Evolutionary conservation across 192 early-diverging fungal species (phyloP).

Genomic region (Backusella parvicylindrica): DNA sequence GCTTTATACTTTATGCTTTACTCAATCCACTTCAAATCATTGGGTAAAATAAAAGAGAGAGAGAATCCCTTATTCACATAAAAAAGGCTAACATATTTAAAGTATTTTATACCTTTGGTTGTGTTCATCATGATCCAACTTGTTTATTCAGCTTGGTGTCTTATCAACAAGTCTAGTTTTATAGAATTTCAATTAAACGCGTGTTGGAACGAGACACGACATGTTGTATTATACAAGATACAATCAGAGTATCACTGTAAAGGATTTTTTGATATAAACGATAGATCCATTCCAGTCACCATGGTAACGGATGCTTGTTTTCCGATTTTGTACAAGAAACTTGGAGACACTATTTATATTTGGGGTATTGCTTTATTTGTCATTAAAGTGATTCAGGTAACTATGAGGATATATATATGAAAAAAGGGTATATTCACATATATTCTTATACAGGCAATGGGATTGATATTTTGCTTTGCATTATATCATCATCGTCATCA

Average conservation of each 20-base stretch:
- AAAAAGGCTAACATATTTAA: no score
- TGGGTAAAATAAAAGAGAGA: not conserved
- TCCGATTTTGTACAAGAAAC: not conserved
- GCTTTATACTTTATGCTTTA: not conserved
- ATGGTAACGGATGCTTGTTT: not conserved
- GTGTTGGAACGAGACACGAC: slow-evolving; percentile 1
- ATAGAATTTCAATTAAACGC: not conserved
- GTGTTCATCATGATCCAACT: slow-evolving; percentile 1
- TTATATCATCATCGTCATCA: not conserved
- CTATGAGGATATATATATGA: not conserved
- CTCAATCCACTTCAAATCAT: not conserved
- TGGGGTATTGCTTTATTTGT: slow-evolving; percentile 7
- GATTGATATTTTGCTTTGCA: not conserved
- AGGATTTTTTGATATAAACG: not conserved
- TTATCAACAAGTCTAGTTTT: not conserved
- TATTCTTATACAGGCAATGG: not conserved
- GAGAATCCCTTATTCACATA: not conserved
- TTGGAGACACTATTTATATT: not conserved
- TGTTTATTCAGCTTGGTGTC: not conserved
- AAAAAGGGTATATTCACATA: not conserved
- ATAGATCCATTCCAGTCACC: not conserved
- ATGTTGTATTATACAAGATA: not conserved
- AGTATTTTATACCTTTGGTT: slow-evolving; percentile 10
- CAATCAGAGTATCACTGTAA: slow-evolving; percentile 1
- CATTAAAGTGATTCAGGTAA: slow-evolving; percentile 14